phyloP scores from a whole-genome alignment of 148 eudicot genomes.

The Rhododendron mucronatum region DNA sequence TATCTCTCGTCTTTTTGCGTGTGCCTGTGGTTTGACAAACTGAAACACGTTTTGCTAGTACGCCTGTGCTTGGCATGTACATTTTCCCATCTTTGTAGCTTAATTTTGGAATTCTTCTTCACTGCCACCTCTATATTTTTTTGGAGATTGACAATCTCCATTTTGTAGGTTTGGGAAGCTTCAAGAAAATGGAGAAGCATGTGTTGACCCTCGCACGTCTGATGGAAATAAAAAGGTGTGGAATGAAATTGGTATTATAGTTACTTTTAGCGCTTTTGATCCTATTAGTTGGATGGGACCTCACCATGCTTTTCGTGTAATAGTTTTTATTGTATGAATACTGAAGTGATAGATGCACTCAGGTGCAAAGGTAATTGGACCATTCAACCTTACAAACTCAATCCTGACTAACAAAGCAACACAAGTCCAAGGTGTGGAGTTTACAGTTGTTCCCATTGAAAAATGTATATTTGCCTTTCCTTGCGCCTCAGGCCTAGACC shows the following conservation, averaged over 20 bases:
- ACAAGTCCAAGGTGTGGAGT: neutral
- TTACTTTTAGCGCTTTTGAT: neutral
- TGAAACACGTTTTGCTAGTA: neutral
- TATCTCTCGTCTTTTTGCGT: neutral
- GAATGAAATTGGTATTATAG: neutral
- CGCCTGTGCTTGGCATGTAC: neutral
- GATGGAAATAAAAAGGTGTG: constrained; percentile 46
- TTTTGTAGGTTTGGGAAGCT: constrained; percentile 27
- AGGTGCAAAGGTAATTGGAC: neutral
- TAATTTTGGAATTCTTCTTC: neutral
- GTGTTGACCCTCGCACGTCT: constrained; percentile 21
- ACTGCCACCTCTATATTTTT: neutral
- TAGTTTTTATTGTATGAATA: neutral
- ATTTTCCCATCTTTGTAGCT: neutral
- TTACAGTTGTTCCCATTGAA: neutral
- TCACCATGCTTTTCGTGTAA: neutral
- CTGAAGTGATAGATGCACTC: neutral
- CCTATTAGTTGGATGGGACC: neutral
- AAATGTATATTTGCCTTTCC: neutral
- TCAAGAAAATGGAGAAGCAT: constrained; percentile 32
- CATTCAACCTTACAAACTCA: neutral
- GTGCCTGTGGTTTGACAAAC: neutral
- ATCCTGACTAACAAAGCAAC: neutral
- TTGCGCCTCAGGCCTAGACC: too few species aligned
- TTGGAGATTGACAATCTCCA: neutral